These are phyloP conservation scores for Lactarius hengduanensis DNA, from an alignment of 768 basidiomycete species.

Conservation along the genomic window DNA sequence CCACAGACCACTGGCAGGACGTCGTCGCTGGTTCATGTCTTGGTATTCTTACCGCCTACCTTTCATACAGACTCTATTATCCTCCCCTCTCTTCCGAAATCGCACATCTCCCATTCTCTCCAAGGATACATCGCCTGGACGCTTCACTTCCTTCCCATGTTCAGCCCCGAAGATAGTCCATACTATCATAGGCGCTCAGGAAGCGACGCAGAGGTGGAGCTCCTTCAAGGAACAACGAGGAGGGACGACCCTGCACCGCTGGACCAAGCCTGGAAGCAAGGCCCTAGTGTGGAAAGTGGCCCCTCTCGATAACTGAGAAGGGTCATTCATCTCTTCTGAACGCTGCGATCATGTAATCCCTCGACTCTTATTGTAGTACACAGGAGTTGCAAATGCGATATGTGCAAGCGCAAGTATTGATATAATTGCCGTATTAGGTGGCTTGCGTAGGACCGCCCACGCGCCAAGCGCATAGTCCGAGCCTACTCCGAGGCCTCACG, in stretches of 20 bases:
- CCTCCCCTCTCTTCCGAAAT: conserved; percentile 61
- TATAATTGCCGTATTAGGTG: background rate
- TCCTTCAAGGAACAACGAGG: conserved; percentile 35
- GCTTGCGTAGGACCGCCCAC: background rate
- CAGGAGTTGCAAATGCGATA: too few species aligned
- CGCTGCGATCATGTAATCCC: background rate
- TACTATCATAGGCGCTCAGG: conserved; percentile 14
- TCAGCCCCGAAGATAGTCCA: conserved; percentile 13
- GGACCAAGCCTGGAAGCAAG: conserved; percentile 20
- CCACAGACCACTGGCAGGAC: conserved; percentile 87
- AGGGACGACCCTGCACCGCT: conserved; percentile 34
- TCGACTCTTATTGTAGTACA: background rate
- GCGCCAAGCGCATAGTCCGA: background rate
- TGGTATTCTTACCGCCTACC: conserved; percentile 68
- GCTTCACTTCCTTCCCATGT: conserved; percentile 43
- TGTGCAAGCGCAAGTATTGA: background rate
- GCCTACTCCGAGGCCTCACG: too few species aligned
- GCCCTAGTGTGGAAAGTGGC: conserved; percentile 6
- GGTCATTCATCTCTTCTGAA: background rate
- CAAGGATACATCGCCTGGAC: conserved; percentile 54
- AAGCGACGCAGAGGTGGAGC: conserved; percentile 27
- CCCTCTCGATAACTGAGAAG: background rate
- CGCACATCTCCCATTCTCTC: conserved; percentile 70
- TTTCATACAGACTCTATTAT: conserved; percentile 83
- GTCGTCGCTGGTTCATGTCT: conserved; percentile 76